Base-by-base conservation (phyloP, 257 asterid species). In the Solanum lycopersicoides region DNA sequence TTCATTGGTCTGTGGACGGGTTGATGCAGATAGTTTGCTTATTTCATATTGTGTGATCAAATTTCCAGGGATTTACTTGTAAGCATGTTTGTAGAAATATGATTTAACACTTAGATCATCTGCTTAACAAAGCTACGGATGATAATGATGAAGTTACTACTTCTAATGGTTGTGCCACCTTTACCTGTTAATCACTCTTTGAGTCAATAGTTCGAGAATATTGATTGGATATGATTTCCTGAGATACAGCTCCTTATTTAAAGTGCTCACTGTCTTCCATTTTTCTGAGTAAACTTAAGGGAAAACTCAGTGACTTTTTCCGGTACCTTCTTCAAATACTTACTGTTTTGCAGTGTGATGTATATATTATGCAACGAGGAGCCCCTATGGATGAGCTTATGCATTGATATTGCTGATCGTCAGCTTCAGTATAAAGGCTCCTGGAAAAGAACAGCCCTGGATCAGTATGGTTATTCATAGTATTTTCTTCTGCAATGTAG, bases 401-500 rank as follows among this genome's bases (percentile, higher is more conserved):
- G 99, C 92, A 93, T 96, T 87, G 85, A 91, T 91, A 88, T 91
- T 59, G 90, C 92, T 86, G 93, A 91, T 92, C 98, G 94, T 42
- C 94, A 86, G 84, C 96, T 97, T n/a, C 94, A 93, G 92, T 97
- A 97, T 91, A 93, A 89, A 91, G 99, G 97, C 84, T 93, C 98
- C n/a, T 96, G 99, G 99, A 97, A 95, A 94, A 97, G 92, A 92
- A 96, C 99, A 66, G 85, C 98, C 87, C 90, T 97, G 92, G 95
- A 97, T 94, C 99, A 93, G 99, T 97, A 95, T 65, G 96, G 35
- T 66, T 87, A 73, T 79, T 50, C 41, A 8, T 53, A 73, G 69
- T 21, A 73, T 50, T 47, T 73, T 73, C 37, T n/a, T 53, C 68
- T 50, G 39, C 84, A 16, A 34, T 34, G 12, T 53, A 30, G 85